A percentile compares a stretch with the other conserved stretches of the same genome.
Evolutionary conservation across 202 grass and related monocot species (phyloP).

Genomic region (Alloteropsis angusta): DNA sequence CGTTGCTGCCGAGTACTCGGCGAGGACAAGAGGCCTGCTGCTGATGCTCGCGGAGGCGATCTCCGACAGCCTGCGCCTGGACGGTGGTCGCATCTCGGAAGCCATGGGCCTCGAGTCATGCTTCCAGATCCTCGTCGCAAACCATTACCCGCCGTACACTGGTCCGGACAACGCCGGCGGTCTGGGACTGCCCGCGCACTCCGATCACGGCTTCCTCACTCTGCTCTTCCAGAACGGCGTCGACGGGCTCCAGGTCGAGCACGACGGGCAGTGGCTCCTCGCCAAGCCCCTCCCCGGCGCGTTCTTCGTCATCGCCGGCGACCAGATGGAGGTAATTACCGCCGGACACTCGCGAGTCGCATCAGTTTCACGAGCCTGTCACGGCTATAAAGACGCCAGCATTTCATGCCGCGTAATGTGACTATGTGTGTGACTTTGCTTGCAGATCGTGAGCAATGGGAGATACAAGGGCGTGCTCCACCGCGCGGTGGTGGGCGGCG

Average conservation of each 20-base stretch:
- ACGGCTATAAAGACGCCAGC: neutral
- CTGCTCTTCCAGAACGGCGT: constrained; percentile 66
- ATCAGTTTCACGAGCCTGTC: neutral
- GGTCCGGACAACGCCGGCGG: neutral
- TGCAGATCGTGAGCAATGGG: constrained; percentile 76
- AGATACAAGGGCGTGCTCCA: constrained; percentile 62
- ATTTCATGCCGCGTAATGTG: neutral
- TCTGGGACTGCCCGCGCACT: constrained; percentile 44
- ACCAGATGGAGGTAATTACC: constrained; percentile 73
- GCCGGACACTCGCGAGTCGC: neutral
- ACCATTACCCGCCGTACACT: constrained; percentile 52
- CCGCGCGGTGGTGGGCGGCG: constrained; percentile 41
- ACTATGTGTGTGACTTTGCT: neutral
- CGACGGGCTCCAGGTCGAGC: constrained; percentile 60
- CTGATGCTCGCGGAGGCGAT: constrained; percentile 38
- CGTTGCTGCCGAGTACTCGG: constrained; percentile 39
- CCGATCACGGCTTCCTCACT: constrained; percentile 70
- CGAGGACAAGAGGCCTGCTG: constrained; percentile 31
- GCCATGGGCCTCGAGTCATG: constrained; percentile 44
- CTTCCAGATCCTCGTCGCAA: constrained; percentile 58
- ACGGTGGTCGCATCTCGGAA: constrained; percentile 5
- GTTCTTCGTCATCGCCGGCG: constrained; percentile 60
- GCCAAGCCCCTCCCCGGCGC: constrained; percentile 46
- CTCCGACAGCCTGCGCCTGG: constrained; percentile 57
- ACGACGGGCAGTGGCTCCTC: constrained; percentile 42